These are phyloP conservation scores for Fusarium tanahbumbuense DNA, from an alignment of 2,329 filamentous ascomycete species.

Conservation along the genomic window DNA sequence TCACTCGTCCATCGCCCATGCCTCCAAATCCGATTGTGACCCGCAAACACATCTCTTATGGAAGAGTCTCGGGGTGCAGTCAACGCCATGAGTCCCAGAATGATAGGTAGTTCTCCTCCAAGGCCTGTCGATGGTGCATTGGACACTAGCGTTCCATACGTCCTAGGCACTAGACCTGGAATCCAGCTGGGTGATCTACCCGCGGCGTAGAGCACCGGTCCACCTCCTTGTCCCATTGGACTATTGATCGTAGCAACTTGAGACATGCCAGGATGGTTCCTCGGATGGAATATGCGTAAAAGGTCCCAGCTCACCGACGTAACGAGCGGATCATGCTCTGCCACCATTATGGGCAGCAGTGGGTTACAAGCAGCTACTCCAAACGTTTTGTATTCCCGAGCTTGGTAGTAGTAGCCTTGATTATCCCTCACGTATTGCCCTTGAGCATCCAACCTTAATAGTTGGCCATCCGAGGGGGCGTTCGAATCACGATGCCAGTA, in stretches of 20 bases:
- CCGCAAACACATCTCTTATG: conserved; percentile 42
- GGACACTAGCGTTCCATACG: conserved; percentile 42
- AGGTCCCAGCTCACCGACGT: conserved; percentile 42
- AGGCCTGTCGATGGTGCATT: conserved; percentile 48
- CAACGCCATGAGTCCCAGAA: conserved; percentile 57
- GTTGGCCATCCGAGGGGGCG: neutral
- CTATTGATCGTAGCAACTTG: conserved; percentile 43
- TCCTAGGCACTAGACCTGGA: conserved; percentile 51
- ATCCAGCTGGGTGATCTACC: conserved; percentile 54
- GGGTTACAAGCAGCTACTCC: conserved; percentile 54
- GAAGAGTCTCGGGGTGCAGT: conserved; percentile 22
- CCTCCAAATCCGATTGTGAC: conserved; percentile 42
- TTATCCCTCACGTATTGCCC: neutral
- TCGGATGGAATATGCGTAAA: conserved; percentile 47
- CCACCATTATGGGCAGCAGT: conserved; percentile 51
- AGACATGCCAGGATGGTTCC: conserved; percentile 44
- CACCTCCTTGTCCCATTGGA: conserved; percentile 19
- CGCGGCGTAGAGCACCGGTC: conserved; percentile 46
- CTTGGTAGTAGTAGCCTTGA: neutral
- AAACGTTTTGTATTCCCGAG: conserved; percentile 40
- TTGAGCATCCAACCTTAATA: conserved; percentile 4
- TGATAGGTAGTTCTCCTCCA: conserved; percentile 53
- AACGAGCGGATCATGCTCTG: conserved; percentile 36
- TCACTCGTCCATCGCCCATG: conserved; percentile 42
- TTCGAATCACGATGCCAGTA: conserved; percentile 32